A percentile compares a stretch with the other conserved stretches of the same genome.
Conservation (phyloP, 208 protist species). For the Leishmania arabica region DNA sequence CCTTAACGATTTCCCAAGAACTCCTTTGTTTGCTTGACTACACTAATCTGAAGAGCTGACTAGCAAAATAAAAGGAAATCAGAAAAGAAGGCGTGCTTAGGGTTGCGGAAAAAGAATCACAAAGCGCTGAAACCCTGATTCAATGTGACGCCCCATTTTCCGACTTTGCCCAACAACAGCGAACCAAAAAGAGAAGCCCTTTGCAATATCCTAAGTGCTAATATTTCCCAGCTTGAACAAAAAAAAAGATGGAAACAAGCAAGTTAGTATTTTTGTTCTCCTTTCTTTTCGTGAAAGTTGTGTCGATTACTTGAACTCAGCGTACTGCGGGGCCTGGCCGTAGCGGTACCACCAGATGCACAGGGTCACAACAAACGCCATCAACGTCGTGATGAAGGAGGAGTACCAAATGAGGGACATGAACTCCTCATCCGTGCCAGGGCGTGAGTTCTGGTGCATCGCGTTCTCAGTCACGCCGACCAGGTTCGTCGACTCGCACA, state of each 20-base stretch:
- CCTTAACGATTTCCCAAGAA: not conserved
- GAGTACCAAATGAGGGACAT: slow-evolving; percentile 90
- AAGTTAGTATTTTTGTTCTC: slow-evolving; percentile 6
- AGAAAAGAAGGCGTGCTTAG: not conserved
- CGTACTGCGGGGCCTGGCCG: slow-evolving; percentile 83
- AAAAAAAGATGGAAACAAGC: slow-evolving; percentile 8
- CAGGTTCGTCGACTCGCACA: slow-evolving; percentile 83
- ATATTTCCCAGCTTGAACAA: slow-evolving; percentile 6
- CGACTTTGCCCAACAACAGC: not conserved
- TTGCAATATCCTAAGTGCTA: slow-evolving; percentile 25
- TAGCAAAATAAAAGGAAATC: not conserved
- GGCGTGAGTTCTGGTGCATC: slow-evolving; percentile 76
- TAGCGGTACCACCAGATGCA: slow-evolving; percentile 87
- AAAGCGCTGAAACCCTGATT: not conserved
- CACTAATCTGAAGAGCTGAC: not conserved
- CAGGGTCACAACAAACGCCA: slow-evolving; percentile 69
- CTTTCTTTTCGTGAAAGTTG: not conserved
- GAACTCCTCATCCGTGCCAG: slow-evolving; percentile 90
- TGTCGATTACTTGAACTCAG: slow-evolving; percentile 74
- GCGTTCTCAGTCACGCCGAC: slow-evolving; percentile 80
- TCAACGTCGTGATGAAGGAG: slow-evolving; percentile 60
- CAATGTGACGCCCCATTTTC: not conserved
- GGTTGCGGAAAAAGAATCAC: not conserved
- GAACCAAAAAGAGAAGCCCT: slow-evolving; percentile 6
- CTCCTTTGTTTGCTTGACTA: not conserved